Conservation (phyloP, 106 monocot species). For the Dendrobium chrysotoxum region DNA sequence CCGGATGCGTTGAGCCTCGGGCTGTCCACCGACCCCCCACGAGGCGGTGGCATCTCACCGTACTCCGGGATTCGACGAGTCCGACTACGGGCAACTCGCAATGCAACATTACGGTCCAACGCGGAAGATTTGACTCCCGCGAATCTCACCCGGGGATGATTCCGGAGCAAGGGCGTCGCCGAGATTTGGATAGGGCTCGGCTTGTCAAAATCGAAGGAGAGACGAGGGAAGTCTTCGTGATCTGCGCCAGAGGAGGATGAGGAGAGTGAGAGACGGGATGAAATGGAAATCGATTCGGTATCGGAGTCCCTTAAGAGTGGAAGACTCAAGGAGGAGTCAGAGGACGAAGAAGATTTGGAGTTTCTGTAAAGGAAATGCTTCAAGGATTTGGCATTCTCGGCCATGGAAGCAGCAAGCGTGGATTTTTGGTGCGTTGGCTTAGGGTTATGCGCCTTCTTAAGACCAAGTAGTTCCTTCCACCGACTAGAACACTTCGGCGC, state of each 20-base stretch:
- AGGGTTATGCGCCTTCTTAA: slow-evolving; percentile 23
- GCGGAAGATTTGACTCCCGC: slow-evolving; percentile 3
- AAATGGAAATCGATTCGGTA: slow-evolving; percentile 9
- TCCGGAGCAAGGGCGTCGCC: slow-evolving; percentile 8
- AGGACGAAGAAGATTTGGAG: slow-evolving; percentile 7
- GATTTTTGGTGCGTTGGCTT: not conserved
- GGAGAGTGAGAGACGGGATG: slow-evolving; percentile 26
- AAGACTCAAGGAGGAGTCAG: slow-evolving; percentile 13
- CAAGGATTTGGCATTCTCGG: slow-evolving; percentile 16
- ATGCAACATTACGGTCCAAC: not conserved
- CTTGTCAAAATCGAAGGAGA: slow-evolving; percentile 31
- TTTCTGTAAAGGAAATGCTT: slow-evolving; percentile 40
- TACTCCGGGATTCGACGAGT: slow-evolving; percentile 9
- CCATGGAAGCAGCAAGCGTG: not conserved
- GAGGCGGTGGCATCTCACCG: slow-evolving; percentile 6
- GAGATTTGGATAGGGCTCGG: slow-evolving; percentile 5
- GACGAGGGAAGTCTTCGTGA: slow-evolving; percentile 27
- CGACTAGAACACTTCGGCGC: slow-evolving; percentile 72
- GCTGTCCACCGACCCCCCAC: slow-evolving; percentile 47
- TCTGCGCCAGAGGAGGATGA: slow-evolving; percentile 30
- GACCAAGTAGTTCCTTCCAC: slow-evolving; percentile 47
- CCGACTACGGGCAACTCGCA: slow-evolving; percentile 7
- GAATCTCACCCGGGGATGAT: slow-evolving; percentile 18
- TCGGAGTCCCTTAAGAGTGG: slow-evolving; percentile 46
- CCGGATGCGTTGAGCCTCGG: slow-evolving; percentile 91